A percentile compares a stretch with the other conserved stretches of the same genome.
phyloP scores from a whole-genome alignment of 225 moss, liverwort and hornwort species.

The Anthoceros angustus region DNA sequence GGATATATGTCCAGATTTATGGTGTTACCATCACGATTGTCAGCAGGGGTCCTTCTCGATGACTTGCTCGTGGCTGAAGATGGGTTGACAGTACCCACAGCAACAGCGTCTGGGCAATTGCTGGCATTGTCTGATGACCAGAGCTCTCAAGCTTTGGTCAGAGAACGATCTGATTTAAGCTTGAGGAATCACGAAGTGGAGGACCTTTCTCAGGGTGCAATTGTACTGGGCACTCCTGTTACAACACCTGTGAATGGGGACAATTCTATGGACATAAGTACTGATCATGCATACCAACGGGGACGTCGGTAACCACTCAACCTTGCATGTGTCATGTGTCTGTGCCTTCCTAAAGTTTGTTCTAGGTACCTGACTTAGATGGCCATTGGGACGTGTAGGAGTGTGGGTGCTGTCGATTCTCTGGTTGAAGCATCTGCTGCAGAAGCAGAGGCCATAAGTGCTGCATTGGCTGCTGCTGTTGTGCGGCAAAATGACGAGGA shows the following conservation, averaged over 20 bases:
- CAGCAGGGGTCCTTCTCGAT: slow-evolving; percentile 57
- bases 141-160: neutral
- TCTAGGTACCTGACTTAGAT: neutral
- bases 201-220: slow-evolving; percentile 26
- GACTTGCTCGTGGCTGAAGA: slow-evolving; percentile 72
- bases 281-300: slow-evolving; percentile 56
- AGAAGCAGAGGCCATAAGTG: slow-evolving; percentile 65
- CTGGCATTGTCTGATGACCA: neutral
- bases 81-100: slow-evolving; percentile 18
- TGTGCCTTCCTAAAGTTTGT: too few species aligned
- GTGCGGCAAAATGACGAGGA: slow-evolving; percentile 28
- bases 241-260: slow-evolving; percentile 72
- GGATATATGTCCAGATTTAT: neutral
- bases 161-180: neutral
- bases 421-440: slow-evolving; percentile 73
- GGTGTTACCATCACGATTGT: neutral
- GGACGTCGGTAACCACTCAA: slow-evolving; percentile 45
- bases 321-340: neutral
- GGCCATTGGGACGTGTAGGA: slow-evolving; percentile 22
- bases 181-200: neutral
- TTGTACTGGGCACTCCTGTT: slow-evolving; percentile 75
- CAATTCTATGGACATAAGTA: slow-evolving; percentile 79
- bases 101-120: slow-evolving; percentile 7
- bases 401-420: slow-evolving; percentile 37
- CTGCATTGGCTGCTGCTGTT: slow-evolving; percentile 49